These are phyloP conservation scores for Penicillium sp. DNA, from an alignment of 2,329 filamentous ascomycete genomes.

Conservation along the genomic window DNA sequence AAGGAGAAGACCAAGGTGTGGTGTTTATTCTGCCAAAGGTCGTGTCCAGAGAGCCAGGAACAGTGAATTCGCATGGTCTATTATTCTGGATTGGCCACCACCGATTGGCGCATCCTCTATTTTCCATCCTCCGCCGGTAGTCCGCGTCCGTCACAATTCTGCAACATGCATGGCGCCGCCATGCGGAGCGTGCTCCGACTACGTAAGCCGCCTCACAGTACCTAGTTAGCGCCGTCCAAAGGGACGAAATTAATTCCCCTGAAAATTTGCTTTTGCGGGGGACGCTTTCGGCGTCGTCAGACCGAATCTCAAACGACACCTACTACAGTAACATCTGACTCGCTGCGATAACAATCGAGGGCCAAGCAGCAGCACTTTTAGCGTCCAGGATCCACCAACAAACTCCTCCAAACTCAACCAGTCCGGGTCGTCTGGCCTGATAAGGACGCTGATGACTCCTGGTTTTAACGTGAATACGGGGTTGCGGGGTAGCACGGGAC, in stretches of 20 bases:
- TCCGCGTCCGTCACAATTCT: constrained; percentile 5
- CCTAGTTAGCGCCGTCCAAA: background rate
- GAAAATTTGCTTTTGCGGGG: background rate
- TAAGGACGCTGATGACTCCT: background rate
- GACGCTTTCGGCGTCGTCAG: background rate
- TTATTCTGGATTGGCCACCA: constrained; percentile 3
- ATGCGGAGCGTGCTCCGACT: constrained; percentile 9
- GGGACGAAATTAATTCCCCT: background rate
- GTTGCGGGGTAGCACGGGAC: background rate
- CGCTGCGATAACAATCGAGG: background rate
- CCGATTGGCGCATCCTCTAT: background rate
- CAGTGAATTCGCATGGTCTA: background rate
- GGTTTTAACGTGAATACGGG: background rate
- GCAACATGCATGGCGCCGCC: constrained; percentile 8
- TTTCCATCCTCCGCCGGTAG: background rate
- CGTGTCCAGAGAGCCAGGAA: background rate
- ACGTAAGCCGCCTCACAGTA: background rate
- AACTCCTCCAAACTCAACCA: too few relatives aligned
- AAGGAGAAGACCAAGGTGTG: background rate
- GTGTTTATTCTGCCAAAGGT: background rate
- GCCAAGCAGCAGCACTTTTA: background rate
- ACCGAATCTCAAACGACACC: background rate
- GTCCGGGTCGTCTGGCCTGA: background rate
- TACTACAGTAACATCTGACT: background rate
- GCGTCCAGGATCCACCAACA: background rate